Evolutionary conservation across 108 stramenopile genomes (phyloP).

Genomic region (Fistulifera pelliculosa): DNA sequence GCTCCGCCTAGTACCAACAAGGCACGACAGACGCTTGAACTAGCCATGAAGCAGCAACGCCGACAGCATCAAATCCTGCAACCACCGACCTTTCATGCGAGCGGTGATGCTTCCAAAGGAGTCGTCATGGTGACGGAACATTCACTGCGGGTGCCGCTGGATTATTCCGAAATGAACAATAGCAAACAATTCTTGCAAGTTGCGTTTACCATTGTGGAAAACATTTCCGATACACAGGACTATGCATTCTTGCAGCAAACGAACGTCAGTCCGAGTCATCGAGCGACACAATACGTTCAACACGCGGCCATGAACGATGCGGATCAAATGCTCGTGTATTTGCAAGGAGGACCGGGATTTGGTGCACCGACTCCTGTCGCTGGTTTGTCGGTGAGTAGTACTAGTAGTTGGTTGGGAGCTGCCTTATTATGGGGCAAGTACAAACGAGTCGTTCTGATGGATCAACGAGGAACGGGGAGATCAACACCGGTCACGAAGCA

Average conservation of each 20-base stretch:
- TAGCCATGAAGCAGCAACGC: constrained; percentile 50
- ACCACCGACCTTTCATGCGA: constrained; percentile 64
- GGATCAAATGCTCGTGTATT: constrained; percentile 53
- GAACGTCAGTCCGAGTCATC: constrained; percentile 21
- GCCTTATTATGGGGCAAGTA: constrained; percentile 57
- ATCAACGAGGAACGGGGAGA: constrained; percentile 90
- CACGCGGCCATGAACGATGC: constrained; percentile 28
- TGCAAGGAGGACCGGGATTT: constrained; percentile 90
- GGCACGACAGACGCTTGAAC: constrained; percentile 35
- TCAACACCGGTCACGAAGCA: constrained; percentile 78
- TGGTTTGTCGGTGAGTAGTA: constrained; percentile 31
- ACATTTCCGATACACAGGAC: constrained; percentile 19
- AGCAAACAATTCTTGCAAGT: constrained; percentile 30
- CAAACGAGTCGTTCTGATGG: constrained; percentile 76
- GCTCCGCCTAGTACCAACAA: constrained; percentile 12
- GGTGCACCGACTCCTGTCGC: constrained; percentile 67
- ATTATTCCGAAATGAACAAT: constrained; percentile 22
- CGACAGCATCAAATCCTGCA: constrained; percentile 71
- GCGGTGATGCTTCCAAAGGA: constrained; percentile 12
- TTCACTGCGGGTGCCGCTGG: constrained; percentile 50
- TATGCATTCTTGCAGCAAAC: constrained; percentile 2
- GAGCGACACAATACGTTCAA: constrained; percentile 36
- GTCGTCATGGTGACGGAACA: constrained; percentile 75
- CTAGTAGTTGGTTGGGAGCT: constrained; percentile 56
- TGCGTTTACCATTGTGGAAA: constrained; percentile 69